Base-by-base conservation (phyloP, 2,329 filamentous ascomycete species). In the Claviceps arundinis region DNA sequence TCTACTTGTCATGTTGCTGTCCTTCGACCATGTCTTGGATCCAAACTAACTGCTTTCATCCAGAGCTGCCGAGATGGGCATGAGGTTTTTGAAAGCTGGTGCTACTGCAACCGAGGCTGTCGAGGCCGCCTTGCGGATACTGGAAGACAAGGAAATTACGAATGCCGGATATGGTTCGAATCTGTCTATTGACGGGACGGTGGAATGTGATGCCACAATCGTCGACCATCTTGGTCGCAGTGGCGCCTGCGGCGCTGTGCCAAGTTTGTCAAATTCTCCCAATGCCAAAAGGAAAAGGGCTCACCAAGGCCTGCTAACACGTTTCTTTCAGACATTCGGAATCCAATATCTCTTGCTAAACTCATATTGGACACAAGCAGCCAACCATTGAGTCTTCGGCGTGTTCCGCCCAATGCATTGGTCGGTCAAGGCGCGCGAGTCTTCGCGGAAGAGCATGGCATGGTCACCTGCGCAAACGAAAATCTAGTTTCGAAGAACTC, bases 81-180 rank as follows among this genome's bases (percentile, higher is more conserved):
- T 97, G 87, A 77, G 76, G 49, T 77, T 94, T 55, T 73, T 98
- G 54, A 85, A 80, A 61, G 80, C 78, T 56, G 93, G 93, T 24
- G 86, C 84, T 9, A 81, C 82, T 43, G 88, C 93, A 4, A 76
- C 91, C 4, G 89, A 97, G 63, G 93, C 90, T 16, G 85, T 96
- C 22, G 93, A 96, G 67, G 84, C 86, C 49, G 89, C 93, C 34
- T 82, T 98, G 61, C 87, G 85, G 59, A 75, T 88, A 19, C 80
- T 98, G 17, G 93, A 98, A 69, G 88, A 98, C 64, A 84, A 86
- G 53, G 89, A 96, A 61, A 94, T 98, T 58, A 98, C 94, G 38
- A 98, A 98, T 65, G 87, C 91, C 40, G 93, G 93, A 0, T 97
- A 87, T 64, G 93, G 94, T 47, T 98, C 93, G 69, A 98, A 98